These are phyloP conservation scores for Myotisia sp. DNA, from an alignment of 2,329 filamentous ascomycete genomes.

Conservation along the genomic window DNA sequence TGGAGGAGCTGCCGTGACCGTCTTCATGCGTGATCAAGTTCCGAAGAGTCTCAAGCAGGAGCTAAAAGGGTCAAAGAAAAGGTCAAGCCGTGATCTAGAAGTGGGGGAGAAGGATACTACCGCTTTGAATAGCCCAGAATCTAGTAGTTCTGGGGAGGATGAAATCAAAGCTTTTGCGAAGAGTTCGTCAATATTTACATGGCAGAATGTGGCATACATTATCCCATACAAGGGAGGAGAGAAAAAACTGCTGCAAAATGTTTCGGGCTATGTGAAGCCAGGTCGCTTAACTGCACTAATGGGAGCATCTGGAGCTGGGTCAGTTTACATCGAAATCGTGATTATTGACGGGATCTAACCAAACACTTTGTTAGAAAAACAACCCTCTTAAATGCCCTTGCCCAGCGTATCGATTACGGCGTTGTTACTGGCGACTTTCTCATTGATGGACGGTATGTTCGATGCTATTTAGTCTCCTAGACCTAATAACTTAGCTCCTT, in stretches of 20 bases:
- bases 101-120: slow-evolving; percentile 21
- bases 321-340: no score
- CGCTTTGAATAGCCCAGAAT: slow-evolving; percentile 11
- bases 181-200: slow-evolving; percentile 64
- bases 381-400: slow-evolving; percentile 34
- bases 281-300: slow-evolving; percentile 67
- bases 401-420: slow-evolving; percentile 33
- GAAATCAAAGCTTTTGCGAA: slow-evolving; percentile 41
- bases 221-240: slow-evolving; percentile 35
- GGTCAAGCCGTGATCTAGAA: slow-evolving; percentile 38
- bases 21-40: slow-evolving; percentile 55
- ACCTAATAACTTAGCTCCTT: not conserved
- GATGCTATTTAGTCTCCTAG: not conserved
- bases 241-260: slow-evolving; percentile 41
- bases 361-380: slow-evolving; percentile 31
- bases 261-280: slow-evolving; percentile 60
- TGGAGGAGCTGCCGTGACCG: slow-evolving; percentile 65
- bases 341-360: not conserved
- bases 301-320: slow-evolving; percentile 54
- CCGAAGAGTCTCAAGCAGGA: slow-evolving; percentile 44
- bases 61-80: slow-evolving; percentile 38
- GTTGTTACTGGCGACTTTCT: slow-evolving; percentile 31
- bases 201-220: slow-evolving; percentile 68
- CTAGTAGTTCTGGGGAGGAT: slow-evolving; percentile 16
- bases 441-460: slow-evolving; percentile 30